Evolutionary conservation across 2,329 filamentous ascomycete genomes (phyloP).

Genomic region (Chrysosporium keratinophilum): DNA sequence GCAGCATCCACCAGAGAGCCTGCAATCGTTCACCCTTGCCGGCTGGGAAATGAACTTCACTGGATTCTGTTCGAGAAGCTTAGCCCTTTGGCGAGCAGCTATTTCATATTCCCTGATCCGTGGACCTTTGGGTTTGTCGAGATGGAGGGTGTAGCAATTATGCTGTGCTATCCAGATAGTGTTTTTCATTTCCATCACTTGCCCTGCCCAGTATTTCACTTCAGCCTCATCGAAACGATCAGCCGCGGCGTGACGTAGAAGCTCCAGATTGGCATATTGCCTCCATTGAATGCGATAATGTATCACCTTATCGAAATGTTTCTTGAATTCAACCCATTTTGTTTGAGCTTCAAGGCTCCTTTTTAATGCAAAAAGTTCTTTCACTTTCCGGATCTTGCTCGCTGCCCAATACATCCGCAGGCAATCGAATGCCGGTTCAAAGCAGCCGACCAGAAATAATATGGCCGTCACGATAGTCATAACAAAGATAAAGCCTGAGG

Average conservation of each 20-base stretch:
- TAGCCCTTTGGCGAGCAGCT: neutral
- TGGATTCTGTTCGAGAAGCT: neutral
- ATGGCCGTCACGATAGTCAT: neutral
- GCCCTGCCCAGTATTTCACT: too few species aligned
- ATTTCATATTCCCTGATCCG: neutral
- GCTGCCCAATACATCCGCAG: neutral
- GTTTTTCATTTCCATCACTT: too few species aligned
- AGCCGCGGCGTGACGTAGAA: too few species aligned
- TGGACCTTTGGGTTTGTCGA: neutral
- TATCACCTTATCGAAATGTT: neutral
- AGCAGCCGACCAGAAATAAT: neutral
- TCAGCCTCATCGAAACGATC: too few species aligned
- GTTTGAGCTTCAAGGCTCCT: neutral
- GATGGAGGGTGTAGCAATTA: neutral
- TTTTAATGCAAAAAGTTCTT: neutral
- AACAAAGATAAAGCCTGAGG: too few species aligned
- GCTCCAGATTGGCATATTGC: neutral
- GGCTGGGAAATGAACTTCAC: neutral
- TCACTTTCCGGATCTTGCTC: neutral
- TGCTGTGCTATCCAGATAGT: too few species aligned
- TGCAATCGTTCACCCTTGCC: neutral
- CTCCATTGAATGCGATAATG: neutral
- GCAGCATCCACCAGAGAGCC: neutral
- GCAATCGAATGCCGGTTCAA: neutral
- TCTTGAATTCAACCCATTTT: neutral